Base-by-base conservation (phyloP, 2,329 filamentous ascomycete genomes). In the Aspergillus transmontanensis region DNA sequence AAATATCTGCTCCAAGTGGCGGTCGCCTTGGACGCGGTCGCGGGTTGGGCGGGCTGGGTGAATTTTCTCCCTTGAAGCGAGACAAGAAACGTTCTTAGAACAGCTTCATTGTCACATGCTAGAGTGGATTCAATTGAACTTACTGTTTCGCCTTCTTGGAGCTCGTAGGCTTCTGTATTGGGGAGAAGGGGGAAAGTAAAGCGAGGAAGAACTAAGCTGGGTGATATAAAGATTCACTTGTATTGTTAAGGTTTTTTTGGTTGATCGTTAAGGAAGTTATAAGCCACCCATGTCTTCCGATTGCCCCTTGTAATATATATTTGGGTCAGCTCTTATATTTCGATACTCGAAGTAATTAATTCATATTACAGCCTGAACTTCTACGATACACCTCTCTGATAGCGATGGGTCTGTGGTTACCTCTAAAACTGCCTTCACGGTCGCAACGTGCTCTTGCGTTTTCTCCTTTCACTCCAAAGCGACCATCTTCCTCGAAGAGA, bases 31-130 rank as follows among this genome's bases (percentile, higher is more conserved):
- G 46, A 36, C 62, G 61, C 6, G 57, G 63, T 12, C 65, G 77
- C 30, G 78, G 76, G 1, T 75, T 84, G 53, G 71, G 85, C 78
- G 70, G 62, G 0, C 86, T 89, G 66, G 81, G 83, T 14, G 79
- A 79, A 55, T 93, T 93, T 74, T 93, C 90, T 21, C 90, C 90
- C 9, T 78, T 93, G 63, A 93, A 93, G 79, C 85, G 86, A 73
- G 87, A 92, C 57, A 84, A 85, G 62, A 86, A 88, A 63, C 67
- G 69, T 58, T 46, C 68, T 19, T 72, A 65, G 46, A 9, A 3
- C 26, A 50, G 26, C 26, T n/a, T 30, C 26, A 30, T 19, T 32
- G 28, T 32, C 26, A 32, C 16, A 34, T 16, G 6, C 21, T 14
- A 26, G 23, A 58, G 32, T 14, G 34, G 16, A 30, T 30, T 12